Percentiles rank a stretch among this genome's conserved stretches.
Conservation (phyloP, 2,329 filamentous ascomycete species). For the Tolypocladium tropicale region DNA sequence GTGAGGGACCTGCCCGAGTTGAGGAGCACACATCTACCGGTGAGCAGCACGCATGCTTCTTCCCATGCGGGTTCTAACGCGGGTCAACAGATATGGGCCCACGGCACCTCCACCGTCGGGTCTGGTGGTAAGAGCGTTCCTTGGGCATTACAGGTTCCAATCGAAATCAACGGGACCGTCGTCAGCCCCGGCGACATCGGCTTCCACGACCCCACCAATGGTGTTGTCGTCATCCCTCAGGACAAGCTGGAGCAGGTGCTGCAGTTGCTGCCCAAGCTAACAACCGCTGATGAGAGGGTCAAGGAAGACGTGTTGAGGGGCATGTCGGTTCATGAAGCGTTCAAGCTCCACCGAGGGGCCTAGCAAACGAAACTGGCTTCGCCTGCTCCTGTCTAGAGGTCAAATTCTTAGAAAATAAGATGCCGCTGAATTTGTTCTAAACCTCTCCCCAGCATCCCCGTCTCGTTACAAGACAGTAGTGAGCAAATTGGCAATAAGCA, state of each 20-base stretch:
- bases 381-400: neutral
- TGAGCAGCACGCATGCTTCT: conserved; percentile 23
- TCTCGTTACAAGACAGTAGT: neutral
- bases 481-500: neutral
- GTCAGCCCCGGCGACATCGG: conserved; percentile 53
- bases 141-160: conserved; percentile 38
- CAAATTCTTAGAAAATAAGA: neutral
- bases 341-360: conserved; percentile 42
- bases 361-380: neutral
- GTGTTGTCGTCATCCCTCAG: conserved; percentile 56
- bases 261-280: conserved; percentile 43
- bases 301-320: conserved; percentile 55
- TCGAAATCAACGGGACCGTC: conserved; percentile 30
- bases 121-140: conserved; percentile 45
- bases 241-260: conserved; percentile 50
- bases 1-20: conserved; percentile 57
- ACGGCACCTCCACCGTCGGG: conserved; percentile 46
- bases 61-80: neutral
- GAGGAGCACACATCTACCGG: conserved; percentile 42
- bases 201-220: conserved; percentile 60
- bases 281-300: conserved; percentile 46
- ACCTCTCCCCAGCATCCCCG: neutral
- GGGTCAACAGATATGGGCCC: conserved; percentile 39
- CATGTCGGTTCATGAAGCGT: conserved; percentile 54
- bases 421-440: neutral